Evolutionary conservation across 2,329 filamentous ascomycete species (phyloP).

Genomic region (Nemania bipapillata): DNA sequence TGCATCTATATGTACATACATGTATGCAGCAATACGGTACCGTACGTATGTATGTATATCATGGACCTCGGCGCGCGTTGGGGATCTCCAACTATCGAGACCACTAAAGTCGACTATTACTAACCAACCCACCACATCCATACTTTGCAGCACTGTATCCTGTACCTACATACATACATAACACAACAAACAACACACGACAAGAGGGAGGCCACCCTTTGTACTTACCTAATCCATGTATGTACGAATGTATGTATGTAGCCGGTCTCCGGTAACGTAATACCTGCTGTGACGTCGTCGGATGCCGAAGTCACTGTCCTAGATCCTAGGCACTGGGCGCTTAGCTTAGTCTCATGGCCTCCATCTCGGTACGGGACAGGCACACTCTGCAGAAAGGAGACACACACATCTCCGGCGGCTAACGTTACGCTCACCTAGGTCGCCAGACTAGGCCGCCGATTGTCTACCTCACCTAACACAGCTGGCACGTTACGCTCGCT

Average conservation of each 20-base stretch:
- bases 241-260: too few relatives aligned
- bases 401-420: neutral
- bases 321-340: neutral
- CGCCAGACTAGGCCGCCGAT: too few relatives aligned
- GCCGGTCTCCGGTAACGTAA: neutral
- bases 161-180: too few relatives aligned
- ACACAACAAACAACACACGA: slow-evolving; percentile 1
- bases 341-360: neutral
- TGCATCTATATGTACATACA: neutral
- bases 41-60: too few relatives aligned
- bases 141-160: neutral
- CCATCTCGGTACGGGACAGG: neutral
- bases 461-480: neutral
- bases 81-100: neutral
- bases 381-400: slow-evolving; percentile 15
- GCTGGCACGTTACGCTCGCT: slow-evolving; percentile 21
- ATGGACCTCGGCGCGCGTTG: slow-evolving; percentile 8
- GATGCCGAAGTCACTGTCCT: neutral
- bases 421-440: slow-evolving; percentile 20
- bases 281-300: slow-evolving; percentile 3
- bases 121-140: neutral
- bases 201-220: slow-evolving; percentile 29
- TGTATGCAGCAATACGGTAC: too few relatives aligned
- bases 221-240: too few relatives aligned
- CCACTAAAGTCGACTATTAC: too few relatives aligned